Evolutionary conservation across 129 eudicot genomes (phyloP).

Genomic region (Artemisia tridentata): DNA sequence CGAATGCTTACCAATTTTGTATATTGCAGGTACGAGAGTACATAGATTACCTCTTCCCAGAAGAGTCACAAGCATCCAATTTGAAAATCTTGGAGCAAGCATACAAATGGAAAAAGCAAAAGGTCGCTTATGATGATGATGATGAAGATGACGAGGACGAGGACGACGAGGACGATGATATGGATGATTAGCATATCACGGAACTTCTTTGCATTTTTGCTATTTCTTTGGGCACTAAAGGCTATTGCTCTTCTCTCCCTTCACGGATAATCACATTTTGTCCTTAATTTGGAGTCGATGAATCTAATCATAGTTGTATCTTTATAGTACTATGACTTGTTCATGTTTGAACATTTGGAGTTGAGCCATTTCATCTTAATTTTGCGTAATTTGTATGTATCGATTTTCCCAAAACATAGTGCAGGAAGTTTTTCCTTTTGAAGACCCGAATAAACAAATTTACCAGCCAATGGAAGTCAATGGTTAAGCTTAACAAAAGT

Average conservation of each 20-base stretch:
- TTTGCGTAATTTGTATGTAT: too few species aligned
- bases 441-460: too few species aligned
- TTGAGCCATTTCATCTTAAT: too few species aligned
- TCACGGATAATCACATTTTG: background rate
- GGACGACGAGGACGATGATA: conserved; percentile 16
- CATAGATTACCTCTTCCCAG: conserved; percentile 88
- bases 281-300: background rate
- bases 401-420: too few species aligned
- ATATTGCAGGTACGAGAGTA: conserved; percentile 78
- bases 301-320: too few species aligned
- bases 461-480: too few species aligned
- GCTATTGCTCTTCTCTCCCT: conserved; percentile 12
- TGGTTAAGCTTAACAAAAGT: too few species aligned
- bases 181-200: conserved; percentile 2
- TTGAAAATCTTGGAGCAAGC: conserved; percentile 80
- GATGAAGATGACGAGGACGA: background rate
- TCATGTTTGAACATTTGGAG: too few species aligned
- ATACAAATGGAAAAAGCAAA: conserved; percentile 81
- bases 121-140: conserved; percentile 46
- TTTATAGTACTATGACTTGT: too few species aligned
- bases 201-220: background rate
- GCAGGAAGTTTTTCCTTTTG: too few species aligned
- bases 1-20: background rate
- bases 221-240: background rate
- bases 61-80: conserved; percentile 66